These are phyloP conservation scores for Saturnispora sekii DNA, from an alignment of 805 yeast species.

Conservation along the genomic window DNA sequence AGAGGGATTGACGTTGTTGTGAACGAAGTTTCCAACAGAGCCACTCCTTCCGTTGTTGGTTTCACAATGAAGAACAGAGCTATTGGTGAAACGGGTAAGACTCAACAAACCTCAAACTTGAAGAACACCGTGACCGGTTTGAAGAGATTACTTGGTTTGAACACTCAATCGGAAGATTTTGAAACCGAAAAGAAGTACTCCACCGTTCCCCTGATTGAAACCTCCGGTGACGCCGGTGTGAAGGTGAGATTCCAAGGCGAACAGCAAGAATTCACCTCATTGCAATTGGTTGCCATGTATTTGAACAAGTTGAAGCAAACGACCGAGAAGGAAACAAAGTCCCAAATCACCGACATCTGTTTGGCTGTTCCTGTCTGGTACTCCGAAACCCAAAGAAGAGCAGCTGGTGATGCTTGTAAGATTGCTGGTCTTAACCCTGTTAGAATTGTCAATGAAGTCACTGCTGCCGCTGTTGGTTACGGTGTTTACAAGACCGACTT, in stretches of 20 bases:
- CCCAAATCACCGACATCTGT: constrained; percentile 76
- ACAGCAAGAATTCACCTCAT: constrained; percentile 68
- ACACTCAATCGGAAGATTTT: constrained; percentile 66
- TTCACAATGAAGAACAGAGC: constrained; percentile 84
- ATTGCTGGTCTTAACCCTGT: constrained; percentile 98
- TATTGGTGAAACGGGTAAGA: constrained; percentile 93
- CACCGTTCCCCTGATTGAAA: constrained; percentile 60
- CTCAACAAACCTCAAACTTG: constrained; percentile 91
- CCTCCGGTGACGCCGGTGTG: constrained; percentile 70
- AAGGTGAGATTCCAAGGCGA: constrained; percentile 80
- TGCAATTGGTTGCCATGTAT: constrained; percentile 93
- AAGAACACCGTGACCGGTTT: constrained; percentile 94
- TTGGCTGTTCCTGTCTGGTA: constrained; percentile 97
- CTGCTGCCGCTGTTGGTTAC: constrained; percentile 98
- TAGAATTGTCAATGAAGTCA: constrained; percentile 92
- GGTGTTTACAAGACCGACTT: constrained; percentile 97
- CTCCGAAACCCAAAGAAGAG: constrained; percentile 93
- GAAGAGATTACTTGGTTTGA: constrained; percentile 84
- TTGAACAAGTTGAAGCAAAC: constrained; percentile 81
- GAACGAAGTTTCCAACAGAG: constrained; percentile 96
- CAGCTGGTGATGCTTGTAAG: constrained; percentile 87
- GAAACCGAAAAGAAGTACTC: constrained; percentile 64
- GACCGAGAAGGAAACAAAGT: constrained; percentile 73
- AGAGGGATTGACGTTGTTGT: constrained; percentile 98
- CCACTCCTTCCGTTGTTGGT: constrained; percentile 85